Evolutionary conservation across 495 filamentous ascomycete species (phyloP).

Genomic region (Aspergillus indologenus): DNA sequence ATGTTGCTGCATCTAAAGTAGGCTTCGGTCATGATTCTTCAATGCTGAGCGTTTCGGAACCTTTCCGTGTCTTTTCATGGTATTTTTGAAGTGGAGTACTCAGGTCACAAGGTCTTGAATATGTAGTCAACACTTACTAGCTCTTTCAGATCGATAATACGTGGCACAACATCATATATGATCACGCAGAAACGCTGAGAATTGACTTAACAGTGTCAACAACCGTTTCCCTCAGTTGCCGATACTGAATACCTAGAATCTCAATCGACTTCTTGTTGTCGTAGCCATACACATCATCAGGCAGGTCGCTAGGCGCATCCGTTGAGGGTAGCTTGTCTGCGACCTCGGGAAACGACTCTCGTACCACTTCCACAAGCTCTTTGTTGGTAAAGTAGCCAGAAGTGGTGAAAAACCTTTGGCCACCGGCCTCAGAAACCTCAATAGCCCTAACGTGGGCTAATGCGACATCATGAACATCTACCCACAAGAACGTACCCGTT

Average conservation of each 20-base stretch:
- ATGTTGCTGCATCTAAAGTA: too few relatives aligned
- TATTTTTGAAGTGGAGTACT: too few relatives aligned
- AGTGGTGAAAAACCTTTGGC: slow-evolving; percentile 68
- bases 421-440: slow-evolving; percentile 61
- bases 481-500: slow-evolving; percentile 56
- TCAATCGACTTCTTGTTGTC: slow-evolving; percentile 54
- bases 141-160: neutral
- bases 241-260: slow-evolving; percentile 58
- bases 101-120: too few relatives aligned
- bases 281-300: slow-evolving; percentile 40
- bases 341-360: slow-evolving; percentile 63
- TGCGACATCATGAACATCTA: slow-evolving; percentile 70
- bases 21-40: too few relatives aligned
- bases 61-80: too few relatives aligned
- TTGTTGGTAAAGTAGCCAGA: slow-evolving; percentile 64
- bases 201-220: slow-evolving; percentile 55
- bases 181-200: slow-evolving; percentile 41
- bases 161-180: neutral
- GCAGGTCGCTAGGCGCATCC: slow-evolving; percentile 38
- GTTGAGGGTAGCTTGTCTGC: slow-evolving; percentile 56
- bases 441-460: slow-evolving; percentile 69
- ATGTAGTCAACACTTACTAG: neutral
- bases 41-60: too few relatives aligned
- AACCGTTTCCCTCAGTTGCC: slow-evolving; percentile 51
- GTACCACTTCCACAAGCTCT: slow-evolving; percentile 60